Evolutionary conservation across 257 asterid species (phyloP).

Genomic region (Jasminum sambac): DNA sequence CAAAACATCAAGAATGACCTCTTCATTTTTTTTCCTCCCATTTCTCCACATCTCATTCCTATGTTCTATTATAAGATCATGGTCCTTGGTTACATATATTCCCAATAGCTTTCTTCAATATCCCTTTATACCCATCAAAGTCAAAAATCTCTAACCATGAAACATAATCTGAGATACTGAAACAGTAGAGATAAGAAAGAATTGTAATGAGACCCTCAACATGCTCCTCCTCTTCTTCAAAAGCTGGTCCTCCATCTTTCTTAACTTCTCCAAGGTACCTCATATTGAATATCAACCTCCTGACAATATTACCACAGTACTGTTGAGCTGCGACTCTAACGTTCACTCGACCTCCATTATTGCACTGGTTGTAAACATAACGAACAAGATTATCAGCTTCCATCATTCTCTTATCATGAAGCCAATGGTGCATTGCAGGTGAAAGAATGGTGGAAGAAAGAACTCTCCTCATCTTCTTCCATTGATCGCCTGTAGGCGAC

Average conservation of each 20-base stretch:
- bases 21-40: conserved; percentile 26
- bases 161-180: conserved; percentile 32
- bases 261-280: conserved; percentile 22
- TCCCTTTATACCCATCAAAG: conserved; percentile 34
- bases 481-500: conserved; percentile 20
- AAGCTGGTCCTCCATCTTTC: conserved; percentile 40
- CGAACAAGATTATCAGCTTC: conserved; percentile 23
- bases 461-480: conserved; percentile 36
- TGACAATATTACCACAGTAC: conserved; percentile 25
- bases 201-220: conserved; percentile 23
- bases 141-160: conserved; percentile 32
- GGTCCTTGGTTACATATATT: conserved; percentile 21
- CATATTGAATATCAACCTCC: conserved; percentile 6
- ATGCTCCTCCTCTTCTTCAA: conserved; percentile 35
- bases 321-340: conserved; percentile 10
- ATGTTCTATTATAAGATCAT: conserved; percentile 24
- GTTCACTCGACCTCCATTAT: not conserved
- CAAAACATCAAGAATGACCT: conserved; percentile 37
- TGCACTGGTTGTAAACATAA: conserved; percentile 14
- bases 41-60: conserved; percentile 37
- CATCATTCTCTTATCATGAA: conserved; percentile 20
- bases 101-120: conserved; percentile 12
- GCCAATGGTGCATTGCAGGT: conserved; percentile 7
- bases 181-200: not conserved
- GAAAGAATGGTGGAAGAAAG: conserved; percentile 29